Percentiles rank a stretch among this genome's conserved stretches.
These are phyloP conservation scores for Alternaria arborescens DNA, from an alignment of 2,329 filamentous ascomycete species.

Conservation along the genomic window DNA sequence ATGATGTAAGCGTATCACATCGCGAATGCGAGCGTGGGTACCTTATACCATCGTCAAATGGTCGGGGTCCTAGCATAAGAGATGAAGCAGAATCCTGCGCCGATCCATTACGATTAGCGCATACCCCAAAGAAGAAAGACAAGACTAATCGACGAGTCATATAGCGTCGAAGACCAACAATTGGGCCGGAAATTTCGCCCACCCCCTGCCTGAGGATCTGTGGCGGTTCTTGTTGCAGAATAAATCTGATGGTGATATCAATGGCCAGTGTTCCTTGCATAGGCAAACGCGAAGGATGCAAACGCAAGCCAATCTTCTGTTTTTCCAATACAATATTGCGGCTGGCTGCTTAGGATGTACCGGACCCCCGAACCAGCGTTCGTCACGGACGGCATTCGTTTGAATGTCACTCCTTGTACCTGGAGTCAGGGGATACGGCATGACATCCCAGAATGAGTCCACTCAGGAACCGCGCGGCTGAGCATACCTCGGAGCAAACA, in stretches of 20 bases:
- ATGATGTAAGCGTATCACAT: slow-evolving; percentile 1
- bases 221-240: background rate
- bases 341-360: background rate
- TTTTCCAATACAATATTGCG: background rate
- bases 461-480: background rate
- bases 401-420: background rate
- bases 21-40: slow-evolving; percentile 1
- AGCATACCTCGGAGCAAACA: background rate
- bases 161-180: background rate
- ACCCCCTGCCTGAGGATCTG: background rate
- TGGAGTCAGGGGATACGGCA: slow-evolving; percentile 2
- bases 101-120: slow-evolving; percentile 2
- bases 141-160: slow-evolving; percentile 1
- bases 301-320: background rate
- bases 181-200: slow-evolving; percentile 6
- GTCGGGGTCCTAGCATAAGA: slow-evolving; percentile 2
- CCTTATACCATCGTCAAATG: slow-evolving; percentile 2
- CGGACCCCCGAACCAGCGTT: background rate
- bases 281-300: background rate
- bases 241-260: background rate
- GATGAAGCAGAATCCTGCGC: slow-evolving; percentile 11
- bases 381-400: background rate
- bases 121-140: background rate
- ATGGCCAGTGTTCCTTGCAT: background rate
- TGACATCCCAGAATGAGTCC: background rate